Percentiles rank a stretch among this genome's conserved stretches.
Conservation (phyloP, 768 basidiomycete species). For the Lentinula boryana region DNA sequence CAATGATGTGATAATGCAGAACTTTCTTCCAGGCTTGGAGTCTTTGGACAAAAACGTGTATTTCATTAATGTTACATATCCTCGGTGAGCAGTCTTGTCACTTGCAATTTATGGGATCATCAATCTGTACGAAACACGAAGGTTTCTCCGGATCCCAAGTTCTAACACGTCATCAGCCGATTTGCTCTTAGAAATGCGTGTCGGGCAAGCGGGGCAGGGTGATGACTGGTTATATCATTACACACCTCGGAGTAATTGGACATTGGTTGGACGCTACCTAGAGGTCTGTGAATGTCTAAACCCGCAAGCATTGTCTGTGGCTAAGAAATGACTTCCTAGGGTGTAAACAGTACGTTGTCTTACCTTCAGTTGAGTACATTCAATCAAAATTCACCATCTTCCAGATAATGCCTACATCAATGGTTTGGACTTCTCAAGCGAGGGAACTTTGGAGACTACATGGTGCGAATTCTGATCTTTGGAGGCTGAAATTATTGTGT, state of each 20-base stretch:
- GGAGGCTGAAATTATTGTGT: background rate
- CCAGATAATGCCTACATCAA: slow-evolving; percentile 34
- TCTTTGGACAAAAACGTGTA: slow-evolving; percentile 20
- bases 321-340: slow-evolving; percentile 12
- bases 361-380: background rate
- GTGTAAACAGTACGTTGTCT: slow-evolving; percentile 23
- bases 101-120: background rate
- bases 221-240: slow-evolving; percentile 33
- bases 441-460: slow-evolving; percentile 13
- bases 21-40: slow-evolving; percentile 27
- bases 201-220: slow-evolving; percentile 27
- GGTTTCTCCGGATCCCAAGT: slow-evolving; percentile 1
- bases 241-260: slow-evolving; percentile 21
- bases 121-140: background rate
- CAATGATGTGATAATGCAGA: slow-evolving; percentile 10
- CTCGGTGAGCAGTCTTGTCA: slow-evolving; percentile 21
- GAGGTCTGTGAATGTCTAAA: slow-evolving; percentile 16
- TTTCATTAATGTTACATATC: slow-evolving; percentile 31
- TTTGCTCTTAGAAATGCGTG: slow-evolving; percentile 26
- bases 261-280: slow-evolving; percentile 24
- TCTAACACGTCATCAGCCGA: slow-evolving; percentile 13
- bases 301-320: background rate
- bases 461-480: slow-evolving; percentile 16
- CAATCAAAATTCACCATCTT: background rate
- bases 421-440: slow-evolving; percentile 25